phyloP scores from a whole-genome alignment of 1,139 yeast genomes.

The Diutina neorugosa region DNA sequence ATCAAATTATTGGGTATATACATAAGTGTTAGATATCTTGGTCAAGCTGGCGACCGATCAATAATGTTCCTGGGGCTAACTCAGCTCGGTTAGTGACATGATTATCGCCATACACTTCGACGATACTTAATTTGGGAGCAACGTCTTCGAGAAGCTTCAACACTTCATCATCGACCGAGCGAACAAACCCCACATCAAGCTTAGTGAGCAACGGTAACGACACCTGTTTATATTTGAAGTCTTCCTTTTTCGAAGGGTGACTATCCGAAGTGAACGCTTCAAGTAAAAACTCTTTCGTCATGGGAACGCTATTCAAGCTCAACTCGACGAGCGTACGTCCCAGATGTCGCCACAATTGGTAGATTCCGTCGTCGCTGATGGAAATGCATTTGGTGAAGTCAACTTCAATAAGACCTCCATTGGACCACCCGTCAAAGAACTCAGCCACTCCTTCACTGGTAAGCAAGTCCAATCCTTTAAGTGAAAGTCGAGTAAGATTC shows the following conservation, averaged over 20 bases:
- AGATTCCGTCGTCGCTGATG: constrained; percentile 49
- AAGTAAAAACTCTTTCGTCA: constrained; percentile 38
- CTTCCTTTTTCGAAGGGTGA: constrained; percentile 17
- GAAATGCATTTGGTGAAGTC: constrained; percentile 55
- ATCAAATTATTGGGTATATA: neutral
- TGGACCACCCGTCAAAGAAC: constrained; percentile 18
- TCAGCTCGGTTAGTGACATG: constrained; percentile 48
- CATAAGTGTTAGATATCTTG: neutral
- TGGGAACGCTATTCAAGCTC: constrained; percentile 56
- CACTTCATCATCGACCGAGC: constrained; percentile 56
- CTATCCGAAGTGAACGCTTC: constrained; percentile 27
- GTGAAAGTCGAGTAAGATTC: constrained; percentile 38
- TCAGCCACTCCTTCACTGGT: constrained; percentile 50
- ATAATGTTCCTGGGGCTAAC: constrained; percentile 40
- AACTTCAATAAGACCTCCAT: constrained; percentile 50
- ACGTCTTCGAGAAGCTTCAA: constrained; percentile 39
- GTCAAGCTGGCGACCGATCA: constrained; percentile 56
- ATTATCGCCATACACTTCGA: constrained; percentile 75
- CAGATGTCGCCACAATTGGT: constrained; percentile 53
- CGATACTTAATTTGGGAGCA: constrained; percentile 47
- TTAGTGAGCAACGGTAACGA: constrained; percentile 44
- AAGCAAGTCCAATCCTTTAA: constrained; percentile 43
- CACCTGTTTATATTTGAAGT: constrained; percentile 11
- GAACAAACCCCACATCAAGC: constrained; percentile 65
- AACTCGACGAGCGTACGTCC: constrained; percentile 54